Base-by-base conservation (phyloP, 2,329 filamentous ascomycete genomes). In the Penicillium sp. region DNA sequence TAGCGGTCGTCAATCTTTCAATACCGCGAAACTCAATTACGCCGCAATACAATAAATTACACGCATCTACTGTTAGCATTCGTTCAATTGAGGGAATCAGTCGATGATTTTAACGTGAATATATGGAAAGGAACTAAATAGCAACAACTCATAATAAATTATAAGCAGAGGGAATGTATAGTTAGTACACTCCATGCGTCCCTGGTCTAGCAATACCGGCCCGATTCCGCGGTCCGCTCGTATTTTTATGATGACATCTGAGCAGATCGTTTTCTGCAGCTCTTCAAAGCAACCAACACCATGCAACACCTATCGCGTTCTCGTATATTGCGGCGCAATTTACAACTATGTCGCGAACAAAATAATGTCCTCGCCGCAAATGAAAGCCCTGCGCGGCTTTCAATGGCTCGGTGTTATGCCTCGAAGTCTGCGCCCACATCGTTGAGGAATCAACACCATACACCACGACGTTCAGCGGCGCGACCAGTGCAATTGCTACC, bases 291-390 rank as follows among this genome's bases (percentile, higher is more conserved):
- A 18, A 23, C 40, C 40, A 23, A 16, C 35, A 30, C 20, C 20
- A 55, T 55, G 52, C 38, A 23, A 48, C 52, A 33, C 23, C 24
- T 43, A 5, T 21, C 30, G 26, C 45, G 52, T 21, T 43, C 24
- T 21, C 23, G 12, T 18, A 11, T 18, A 48, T 55, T 40, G 2
- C 33, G 23, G 33, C 16, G 46, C 43, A 30, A 26, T 28, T 55
- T 16, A 23, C 12, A 33, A 7, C 1, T 40, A 23, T 21, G 11
- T 16, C 24, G 18, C 46, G 11, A 16, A 23, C 21, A 24, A 11
- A 30, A 53, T 21, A 38, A 5, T 14, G n/a, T 40, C 21, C 26
- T 33, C 5, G 18, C 45, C n/a, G 24, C 14, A 4, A 47, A 3
- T 24, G 40, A 20, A 5, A n/a, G 47, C 20, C 8, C 11, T 23